phyloP scores from a whole-genome alignment of 2,329 filamentous ascomycete genomes.

The Thermoascus crustaceus region DNA sequence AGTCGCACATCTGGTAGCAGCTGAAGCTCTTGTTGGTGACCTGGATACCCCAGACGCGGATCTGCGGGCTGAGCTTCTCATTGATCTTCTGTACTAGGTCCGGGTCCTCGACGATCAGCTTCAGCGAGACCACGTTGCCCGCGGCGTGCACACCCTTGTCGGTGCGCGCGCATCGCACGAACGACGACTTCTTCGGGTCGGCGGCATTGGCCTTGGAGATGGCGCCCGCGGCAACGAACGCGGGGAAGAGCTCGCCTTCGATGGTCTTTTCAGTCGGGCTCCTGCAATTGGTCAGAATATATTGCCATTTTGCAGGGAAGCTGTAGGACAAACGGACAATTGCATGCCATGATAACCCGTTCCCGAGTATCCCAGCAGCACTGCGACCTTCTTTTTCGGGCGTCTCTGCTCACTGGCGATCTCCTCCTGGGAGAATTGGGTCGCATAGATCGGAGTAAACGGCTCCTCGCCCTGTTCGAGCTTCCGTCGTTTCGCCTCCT shows the following conservation, averaged over 20 bases:
- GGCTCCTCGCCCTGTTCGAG: conserved; percentile 39
- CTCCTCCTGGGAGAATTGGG: conserved; percentile 64
- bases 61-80: conserved; percentile 71
- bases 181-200: conserved; percentile 90
- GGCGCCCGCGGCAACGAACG: conserved; percentile 81
- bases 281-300: conserved; percentile 17
- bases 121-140: conserved; percentile 89
- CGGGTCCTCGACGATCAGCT: conserved; percentile 87
- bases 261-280: conserved; percentile 73
- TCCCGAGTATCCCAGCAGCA: conserved; percentile 90
- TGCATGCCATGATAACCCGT: conserved; percentile 98
- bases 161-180: conserved; percentile 88
- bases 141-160: conserved; percentile 97
- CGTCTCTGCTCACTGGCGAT: conserved; percentile 77
- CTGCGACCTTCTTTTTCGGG: conserved; percentile 93
- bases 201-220: conserved; percentile 96
- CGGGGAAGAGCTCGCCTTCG: conserved; percentile 87
- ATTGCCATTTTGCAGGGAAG: neutral
- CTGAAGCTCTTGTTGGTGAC: conserved; percentile 85
- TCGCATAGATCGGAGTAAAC: conserved; percentile 44
- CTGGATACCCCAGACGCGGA: conserved; percentile 89
- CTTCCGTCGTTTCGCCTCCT: conserved; percentile 49
- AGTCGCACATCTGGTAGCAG: conserved; percentile 91
- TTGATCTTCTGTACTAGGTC: conserved; percentile 91
- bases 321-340: conserved; percentile 43